Percentiles rank a stretch among this genome's conserved stretches.
These are phyloP conservation scores for Davidsoniella australis DNA, from an alignment of 2,329 filamentous ascomycete species.

Conservation along the genomic window DNA sequence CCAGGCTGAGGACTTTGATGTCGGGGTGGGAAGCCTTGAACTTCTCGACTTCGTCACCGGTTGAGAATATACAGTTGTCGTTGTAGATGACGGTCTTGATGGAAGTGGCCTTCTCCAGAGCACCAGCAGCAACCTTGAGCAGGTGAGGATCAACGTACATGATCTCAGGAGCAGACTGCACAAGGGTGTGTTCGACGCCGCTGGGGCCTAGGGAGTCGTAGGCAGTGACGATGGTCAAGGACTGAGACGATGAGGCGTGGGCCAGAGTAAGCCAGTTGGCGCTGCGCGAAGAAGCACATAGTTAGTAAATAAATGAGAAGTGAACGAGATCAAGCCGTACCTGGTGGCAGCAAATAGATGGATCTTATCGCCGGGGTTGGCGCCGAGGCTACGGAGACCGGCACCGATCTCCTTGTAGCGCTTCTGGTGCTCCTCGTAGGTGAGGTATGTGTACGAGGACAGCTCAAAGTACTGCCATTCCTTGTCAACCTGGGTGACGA, in stretches of 20 bases:
- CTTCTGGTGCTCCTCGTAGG: conserved; percentile 63
- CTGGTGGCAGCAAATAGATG: conserved; percentile 77
- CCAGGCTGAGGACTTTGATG: conserved; percentile 35
- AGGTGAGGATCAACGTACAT: conserved; percentile 82
- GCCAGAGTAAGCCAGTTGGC: conserved; percentile 72
- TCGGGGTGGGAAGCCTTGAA: conserved; percentile 40
- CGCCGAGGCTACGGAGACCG: conserved; percentile 57
- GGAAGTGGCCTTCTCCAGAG: conserved; percentile 37
- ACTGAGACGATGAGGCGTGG: conserved; percentile 64
- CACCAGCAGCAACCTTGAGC: conserved; percentile 38
- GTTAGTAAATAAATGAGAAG: not conserved
- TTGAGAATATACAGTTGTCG: conserved; percentile 34
- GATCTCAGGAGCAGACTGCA: conserved; percentile 61
- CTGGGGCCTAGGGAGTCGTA: conserved; percentile 83
- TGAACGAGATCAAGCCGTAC: conserved; percentile 24
- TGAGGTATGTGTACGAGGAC: conserved; percentile 57
- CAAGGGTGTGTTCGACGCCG: conserved; percentile 71
- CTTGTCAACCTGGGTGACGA: conserved; percentile 68
- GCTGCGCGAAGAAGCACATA: conserved; percentile 25
- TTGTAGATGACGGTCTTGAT: conserved; percentile 49
- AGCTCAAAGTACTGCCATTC: conserved; percentile 85
- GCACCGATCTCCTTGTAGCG: conserved; percentile 51
- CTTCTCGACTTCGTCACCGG: conserved; percentile 32
- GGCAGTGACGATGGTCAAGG: conserved; percentile 79
- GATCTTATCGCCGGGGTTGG: conserved; percentile 48